phyloP scores from a whole-genome alignment of 2,329 filamentous ascomycete species.

The Sporothrix brunneoviolacea region DNA sequence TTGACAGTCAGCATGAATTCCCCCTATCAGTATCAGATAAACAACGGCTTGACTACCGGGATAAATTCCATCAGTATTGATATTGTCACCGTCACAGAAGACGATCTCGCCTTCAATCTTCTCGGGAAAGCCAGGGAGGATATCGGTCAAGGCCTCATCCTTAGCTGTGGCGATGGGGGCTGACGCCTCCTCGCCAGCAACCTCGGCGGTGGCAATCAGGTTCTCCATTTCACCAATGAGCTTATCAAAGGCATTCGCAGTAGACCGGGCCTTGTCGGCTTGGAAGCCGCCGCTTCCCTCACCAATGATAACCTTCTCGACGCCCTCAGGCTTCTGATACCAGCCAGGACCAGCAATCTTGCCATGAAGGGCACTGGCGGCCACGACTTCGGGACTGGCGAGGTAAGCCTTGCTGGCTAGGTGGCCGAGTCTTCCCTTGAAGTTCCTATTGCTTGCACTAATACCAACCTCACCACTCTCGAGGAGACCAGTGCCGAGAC shows the following conservation, averaged over 20 bases:
- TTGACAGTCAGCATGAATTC: too few species aligned
- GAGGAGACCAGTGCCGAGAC: conserved; percentile 63
- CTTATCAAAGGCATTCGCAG: conserved; percentile 65
- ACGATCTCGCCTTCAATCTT: conserved; percentile 79
- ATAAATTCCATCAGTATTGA: conserved; percentile 91
- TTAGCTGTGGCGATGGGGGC: conserved; percentile 23
- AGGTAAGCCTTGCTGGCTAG: conserved; percentile 77
- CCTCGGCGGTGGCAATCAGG: conserved; percentile 44
- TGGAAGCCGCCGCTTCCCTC: conserved; percentile 20
- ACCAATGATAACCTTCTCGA: conserved; percentile 30
- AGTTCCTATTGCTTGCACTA: conserved; percentile 78
- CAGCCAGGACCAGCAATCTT: conserved; percentile 69
- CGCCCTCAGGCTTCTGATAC: conserved; percentile 51
- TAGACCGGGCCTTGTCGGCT: conserved; percentile 23
- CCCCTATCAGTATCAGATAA: too few species aligned
- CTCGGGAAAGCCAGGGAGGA: conserved; percentile 81
- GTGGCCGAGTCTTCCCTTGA: conserved; percentile 84
- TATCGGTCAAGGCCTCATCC: conserved; percentile 55
- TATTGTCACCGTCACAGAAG: conserved; percentile 73
- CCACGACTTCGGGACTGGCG: conserved; percentile 83
- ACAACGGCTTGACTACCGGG: too few species aligned
- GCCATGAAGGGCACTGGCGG: conserved; percentile 73
- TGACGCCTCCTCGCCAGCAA: conserved; percentile 23
- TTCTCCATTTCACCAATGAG: conserved; percentile 62
- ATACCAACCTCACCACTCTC: conserved; percentile 85